phyloP scores from a whole-genome alignment of 257 asterid genomes.

The Lantana camara region DNA sequence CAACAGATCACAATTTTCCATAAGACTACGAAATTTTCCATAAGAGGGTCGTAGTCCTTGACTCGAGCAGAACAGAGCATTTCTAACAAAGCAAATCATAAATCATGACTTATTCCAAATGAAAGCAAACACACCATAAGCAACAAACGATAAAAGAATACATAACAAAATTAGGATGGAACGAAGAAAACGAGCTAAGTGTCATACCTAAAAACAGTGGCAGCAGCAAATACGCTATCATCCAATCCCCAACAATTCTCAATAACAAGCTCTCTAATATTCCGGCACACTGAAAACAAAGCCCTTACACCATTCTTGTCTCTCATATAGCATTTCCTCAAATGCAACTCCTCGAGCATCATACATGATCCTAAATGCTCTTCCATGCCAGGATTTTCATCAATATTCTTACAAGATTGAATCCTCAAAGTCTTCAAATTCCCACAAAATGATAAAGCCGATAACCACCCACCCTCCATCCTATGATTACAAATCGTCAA shows the following conservation, averaged over 20 bases:
- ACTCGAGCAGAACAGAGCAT: too few species aligned
- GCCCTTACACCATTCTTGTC: constrained; percentile 31
- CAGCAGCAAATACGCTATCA: constrained; percentile 50
- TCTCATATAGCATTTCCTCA: background rate
- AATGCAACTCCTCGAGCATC: background rate
- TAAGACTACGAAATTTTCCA: too few species aligned
- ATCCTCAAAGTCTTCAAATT: constrained; percentile 3
- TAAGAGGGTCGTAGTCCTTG: too few species aligned
- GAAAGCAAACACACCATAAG: too few species aligned
- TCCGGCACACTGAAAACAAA: constrained; percentile 62
- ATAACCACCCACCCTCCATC: background rate
- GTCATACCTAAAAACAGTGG: constrained; percentile 60
- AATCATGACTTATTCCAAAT: too few species aligned
- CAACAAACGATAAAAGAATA: too few species aligned
- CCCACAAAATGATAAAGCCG: background rate
- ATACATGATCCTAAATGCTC: constrained; percentile 1
- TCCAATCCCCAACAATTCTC: constrained; percentile 89
- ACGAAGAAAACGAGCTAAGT: constrained; percentile 12
- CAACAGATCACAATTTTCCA: too few species aligned
- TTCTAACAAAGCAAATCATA: too few species aligned
- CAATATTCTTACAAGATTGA: background rate
- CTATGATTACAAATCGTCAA: constrained; percentile 45
- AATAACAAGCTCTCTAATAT: constrained; percentile 55
- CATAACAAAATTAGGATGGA: too few species aligned
- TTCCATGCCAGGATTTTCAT: background rate